Conservation (phyloP, 2,329 filamentous ascomycete species). For the Arthrobotrys megalospora region DNA sequence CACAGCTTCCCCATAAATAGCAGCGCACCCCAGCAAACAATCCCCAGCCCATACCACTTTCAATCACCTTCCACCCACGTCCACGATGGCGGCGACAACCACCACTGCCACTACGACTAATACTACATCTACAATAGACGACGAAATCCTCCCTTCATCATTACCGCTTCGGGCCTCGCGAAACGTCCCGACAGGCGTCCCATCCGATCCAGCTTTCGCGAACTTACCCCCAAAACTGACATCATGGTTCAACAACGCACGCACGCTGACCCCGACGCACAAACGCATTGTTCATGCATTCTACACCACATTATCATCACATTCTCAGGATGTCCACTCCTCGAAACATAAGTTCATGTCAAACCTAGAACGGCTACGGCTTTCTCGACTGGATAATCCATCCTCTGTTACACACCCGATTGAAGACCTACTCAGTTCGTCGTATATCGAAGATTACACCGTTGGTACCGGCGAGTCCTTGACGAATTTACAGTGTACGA, state of each 20-base stretch:
- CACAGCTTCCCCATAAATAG: conserved; percentile 8
- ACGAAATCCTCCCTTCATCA: conserved; percentile 31
- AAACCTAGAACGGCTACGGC: conserved; percentile 5
- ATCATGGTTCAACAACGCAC: conserved; percentile 41
- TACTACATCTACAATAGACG: not conserved
- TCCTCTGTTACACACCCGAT: conserved; percentile 26
- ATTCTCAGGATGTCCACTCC: conserved; percentile 9
- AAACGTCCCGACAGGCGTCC: not conserved
- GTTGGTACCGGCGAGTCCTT: conserved; percentile 73
- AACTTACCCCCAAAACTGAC: conserved; percentile 28
- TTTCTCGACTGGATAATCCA: conserved; percentile 38
- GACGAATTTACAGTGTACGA: conserved; percentile 73
- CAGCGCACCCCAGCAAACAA: conserved; percentile 17
- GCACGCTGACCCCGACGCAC: conserved; percentile 37
- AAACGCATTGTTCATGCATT: conserved; percentile 52
- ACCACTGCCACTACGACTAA: conserved; percentile 17
- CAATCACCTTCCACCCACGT: conserved; percentile 8
- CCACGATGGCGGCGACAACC: conserved; percentile 33
- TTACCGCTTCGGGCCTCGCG: not conserved
- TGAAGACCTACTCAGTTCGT: conserved; percentile 42
- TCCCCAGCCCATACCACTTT: conserved; percentile 13
- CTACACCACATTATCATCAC: conserved; percentile 39
- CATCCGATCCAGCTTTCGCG: conserved; percentile 14
- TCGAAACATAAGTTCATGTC: conserved; percentile 13
- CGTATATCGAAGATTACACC: conserved; percentile 35